Evolutionary conservation across 202 grass and related monocot genomes (phyloP).

Genomic region (Dendrocalamus latiflorus): DNA sequence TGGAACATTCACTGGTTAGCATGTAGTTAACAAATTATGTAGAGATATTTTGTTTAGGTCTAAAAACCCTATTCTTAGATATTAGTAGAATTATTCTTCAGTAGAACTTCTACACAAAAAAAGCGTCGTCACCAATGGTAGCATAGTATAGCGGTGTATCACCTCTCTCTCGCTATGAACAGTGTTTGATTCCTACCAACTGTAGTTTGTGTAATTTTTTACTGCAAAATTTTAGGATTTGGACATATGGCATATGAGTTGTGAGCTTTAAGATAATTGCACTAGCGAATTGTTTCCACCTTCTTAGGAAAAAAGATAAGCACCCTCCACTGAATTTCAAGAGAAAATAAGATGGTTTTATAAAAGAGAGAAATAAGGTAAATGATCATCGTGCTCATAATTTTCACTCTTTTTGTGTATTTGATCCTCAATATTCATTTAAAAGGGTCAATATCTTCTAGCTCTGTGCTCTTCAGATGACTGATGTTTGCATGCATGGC

Average conservation of each 20-base stretch:
- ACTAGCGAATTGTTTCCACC: neutral
- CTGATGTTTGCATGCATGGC: neutral
- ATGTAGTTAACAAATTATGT: neutral
- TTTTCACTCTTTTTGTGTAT: neutral
- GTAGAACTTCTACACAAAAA: neutral
- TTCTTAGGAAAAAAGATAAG: neutral
- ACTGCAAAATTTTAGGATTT: too few species aligned
- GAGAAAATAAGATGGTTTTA: too few species aligned
- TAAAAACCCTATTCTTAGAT: too few species aligned
- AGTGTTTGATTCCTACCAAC: too few species aligned
- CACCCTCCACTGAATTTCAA: neutral
- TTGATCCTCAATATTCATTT: neutral
- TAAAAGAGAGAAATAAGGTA: neutral
- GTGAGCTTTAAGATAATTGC: neutral
- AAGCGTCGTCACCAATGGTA: fast-evolving
- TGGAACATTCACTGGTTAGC: neutral
- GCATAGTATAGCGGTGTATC: neutral
- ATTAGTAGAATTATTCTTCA: neutral
- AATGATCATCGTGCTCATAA: neutral
- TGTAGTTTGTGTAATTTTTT: too few species aligned
- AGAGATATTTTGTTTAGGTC: too few species aligned
- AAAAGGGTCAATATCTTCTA: neutral
- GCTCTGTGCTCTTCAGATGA: neutral
- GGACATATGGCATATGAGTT: too few species aligned
- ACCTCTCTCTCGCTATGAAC: too few species aligned